phyloP scores from a whole-genome alignment of 2,329 filamentous ascomycete genomes.

The Penicillium thymicola region DNA sequence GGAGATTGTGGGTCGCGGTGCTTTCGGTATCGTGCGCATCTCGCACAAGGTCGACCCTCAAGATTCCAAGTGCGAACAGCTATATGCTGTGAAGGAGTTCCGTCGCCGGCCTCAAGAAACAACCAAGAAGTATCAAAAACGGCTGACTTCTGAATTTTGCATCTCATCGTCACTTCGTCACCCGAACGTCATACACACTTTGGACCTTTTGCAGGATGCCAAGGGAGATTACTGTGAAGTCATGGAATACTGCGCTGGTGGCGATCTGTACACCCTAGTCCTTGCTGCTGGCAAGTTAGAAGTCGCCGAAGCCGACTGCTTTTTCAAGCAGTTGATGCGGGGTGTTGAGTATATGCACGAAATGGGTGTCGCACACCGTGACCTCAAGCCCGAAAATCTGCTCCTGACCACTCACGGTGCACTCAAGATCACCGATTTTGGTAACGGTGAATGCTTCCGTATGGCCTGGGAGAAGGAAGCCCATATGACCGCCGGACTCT shows the following conservation, averaged over 20 bases:
- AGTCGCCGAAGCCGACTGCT: constrained; percentile 90
- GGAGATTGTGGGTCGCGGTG: constrained; percentile 90
- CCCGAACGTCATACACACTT: constrained; percentile 95
- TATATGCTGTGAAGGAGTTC: constrained; percentile 98
- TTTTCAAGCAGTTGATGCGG: constrained; percentile 99
- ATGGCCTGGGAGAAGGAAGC: constrained; percentile 99
- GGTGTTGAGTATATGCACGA: constrained; percentile 99
- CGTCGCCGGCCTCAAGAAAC: constrained; percentile 90
- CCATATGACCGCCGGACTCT: constrained; percentile 96
- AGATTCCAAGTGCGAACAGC: constrained; percentile 72
- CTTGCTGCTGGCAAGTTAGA: constrained; percentile 85
- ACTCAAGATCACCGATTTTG: constrained; percentile 97
- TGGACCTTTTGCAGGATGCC: constrained; percentile 90
- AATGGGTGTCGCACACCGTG: constrained; percentile 96
- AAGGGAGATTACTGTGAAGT: constrained; percentile 99
- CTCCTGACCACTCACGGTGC: constrained; percentile 87
- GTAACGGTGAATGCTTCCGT: constrained; percentile 97
- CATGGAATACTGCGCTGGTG: constrained; percentile 98
- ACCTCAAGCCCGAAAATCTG: constrained; percentile 94
- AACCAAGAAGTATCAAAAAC: constrained; percentile 96
- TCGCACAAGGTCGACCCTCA: constrained; percentile 91
- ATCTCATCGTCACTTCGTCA: constrained; percentile 96
- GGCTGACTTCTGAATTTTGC: constrained; percentile 94
- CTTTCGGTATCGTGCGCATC: constrained; percentile 95
- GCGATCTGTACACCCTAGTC: constrained; percentile 91